phyloP scores from a whole-genome alignment of 2,329 filamentous ascomycete genomes.

The Simplicillium aogashimaense region DNA sequence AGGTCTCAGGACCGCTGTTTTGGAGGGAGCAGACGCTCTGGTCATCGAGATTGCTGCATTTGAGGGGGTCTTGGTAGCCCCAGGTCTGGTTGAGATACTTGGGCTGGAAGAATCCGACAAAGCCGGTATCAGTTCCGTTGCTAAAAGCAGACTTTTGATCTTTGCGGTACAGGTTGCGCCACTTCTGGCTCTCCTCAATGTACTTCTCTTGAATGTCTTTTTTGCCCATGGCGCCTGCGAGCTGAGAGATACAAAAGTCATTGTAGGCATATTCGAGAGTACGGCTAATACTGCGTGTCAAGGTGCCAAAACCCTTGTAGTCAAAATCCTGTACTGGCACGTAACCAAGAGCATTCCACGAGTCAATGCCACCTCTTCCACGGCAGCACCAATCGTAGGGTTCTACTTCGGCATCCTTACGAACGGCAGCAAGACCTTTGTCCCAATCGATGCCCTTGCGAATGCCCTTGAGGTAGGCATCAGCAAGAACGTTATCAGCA shows the following conservation, averaged over 20 bases:
- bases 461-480: conserved; percentile 59
- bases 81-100: conserved; percentile 58
- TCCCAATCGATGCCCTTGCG: conserved; percentile 53
- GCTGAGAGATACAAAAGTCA: conserved; percentile 58
- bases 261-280: conserved; percentile 74
- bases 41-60: conserved; percentile 45
- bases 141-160: conserved; percentile 44
- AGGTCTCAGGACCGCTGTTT: conserved; percentile 55
- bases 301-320: conserved; percentile 53
- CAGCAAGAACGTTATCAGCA: conserved; percentile 58
- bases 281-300: conserved; percentile 61
- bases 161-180: conserved; percentile 55
- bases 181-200: conserved; percentile 48
- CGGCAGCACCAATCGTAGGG: conserved; percentile 61
- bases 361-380: conserved; percentile 59
- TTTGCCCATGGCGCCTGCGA: conserved; percentile 48
- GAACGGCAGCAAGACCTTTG: conserved; percentile 58
- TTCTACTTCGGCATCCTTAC: conserved; percentile 63
- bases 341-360: conserved; percentile 63
- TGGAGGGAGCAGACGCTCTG: conserved; percentile 50
- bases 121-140: conserved; percentile 51
- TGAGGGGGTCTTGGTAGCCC: conserved; percentile 58
- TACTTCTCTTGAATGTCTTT: conserved; percentile 50
- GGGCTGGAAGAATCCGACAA: conserved; percentile 61
- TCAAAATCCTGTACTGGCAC: conserved; percentile 64